These are phyloP conservation scores for Suhomyces taliae DNA, from an alignment of 1,139 yeast genomes.

Conservation along the genomic window DNA sequence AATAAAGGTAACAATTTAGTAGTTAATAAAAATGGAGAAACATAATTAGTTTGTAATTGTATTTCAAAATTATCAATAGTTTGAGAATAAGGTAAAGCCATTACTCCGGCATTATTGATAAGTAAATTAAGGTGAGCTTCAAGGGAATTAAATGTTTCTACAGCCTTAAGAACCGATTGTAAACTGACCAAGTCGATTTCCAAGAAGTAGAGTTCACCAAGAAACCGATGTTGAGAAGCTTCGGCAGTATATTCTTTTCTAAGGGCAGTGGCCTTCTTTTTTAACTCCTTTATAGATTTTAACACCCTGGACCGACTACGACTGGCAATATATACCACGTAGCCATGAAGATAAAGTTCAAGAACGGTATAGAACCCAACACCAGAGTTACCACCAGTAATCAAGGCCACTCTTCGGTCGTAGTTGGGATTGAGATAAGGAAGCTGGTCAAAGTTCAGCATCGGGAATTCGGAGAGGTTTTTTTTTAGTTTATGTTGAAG, in stretches of 20 bases:
- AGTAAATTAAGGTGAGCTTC: constrained; percentile 63
- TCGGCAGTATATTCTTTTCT: constrained; percentile 4
- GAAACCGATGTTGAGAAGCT: constrained; percentile 17
- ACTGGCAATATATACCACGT: constrained; percentile 42
- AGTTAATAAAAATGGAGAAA: constrained; percentile 73
- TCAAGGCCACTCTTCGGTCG: constrained; percentile 40
- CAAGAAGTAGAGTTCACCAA: constrained; percentile 61
- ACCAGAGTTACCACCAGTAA: constrained; percentile 50
- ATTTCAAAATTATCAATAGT: constrained; percentile 77
- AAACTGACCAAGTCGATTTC: constrained; percentile 65
- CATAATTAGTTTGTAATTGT: constrained; percentile 76
- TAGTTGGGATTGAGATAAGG: constrained; percentile 34
- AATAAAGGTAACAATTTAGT: constrained; percentile 59
- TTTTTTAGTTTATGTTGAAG: neutral
- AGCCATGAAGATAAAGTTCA: constrained; percentile 46
- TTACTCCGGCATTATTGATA: constrained; percentile 79
- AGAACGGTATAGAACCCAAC: constrained; percentile 45
- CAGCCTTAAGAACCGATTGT: constrained; percentile 58
- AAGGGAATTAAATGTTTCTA: constrained; percentile 42
- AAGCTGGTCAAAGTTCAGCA: constrained; percentile 26
- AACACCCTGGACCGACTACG: constrained; percentile 36
- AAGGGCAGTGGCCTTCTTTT: constrained; percentile 13
- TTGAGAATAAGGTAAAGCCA: constrained; percentile 66
- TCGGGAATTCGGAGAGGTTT: neutral
- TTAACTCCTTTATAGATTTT: constrained; percentile 38